Evolutionary conservation across 1,139 yeast genomes (phyloP).

Genomic region (Saccharomyces hybrid): DNA sequence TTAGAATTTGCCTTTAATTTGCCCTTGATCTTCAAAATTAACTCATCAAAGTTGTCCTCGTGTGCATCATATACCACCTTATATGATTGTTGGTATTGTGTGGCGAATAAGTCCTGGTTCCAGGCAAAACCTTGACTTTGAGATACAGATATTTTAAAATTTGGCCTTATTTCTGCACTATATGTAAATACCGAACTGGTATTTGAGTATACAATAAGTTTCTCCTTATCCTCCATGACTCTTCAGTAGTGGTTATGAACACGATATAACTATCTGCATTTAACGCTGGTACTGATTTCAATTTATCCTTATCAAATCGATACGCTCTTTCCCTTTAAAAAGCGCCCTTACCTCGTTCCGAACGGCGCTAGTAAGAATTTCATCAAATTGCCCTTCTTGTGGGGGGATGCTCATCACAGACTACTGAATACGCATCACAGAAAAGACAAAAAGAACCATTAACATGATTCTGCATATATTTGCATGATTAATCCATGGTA

Average conservation of each 20-base stretch:
- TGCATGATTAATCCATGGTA: background rate
- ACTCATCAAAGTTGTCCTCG: constrained; percentile 19
- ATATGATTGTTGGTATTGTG: constrained; percentile 29
- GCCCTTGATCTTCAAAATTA: constrained; percentile 5
- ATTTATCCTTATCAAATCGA: background rate
- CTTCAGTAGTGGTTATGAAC: background rate
- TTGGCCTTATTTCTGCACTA: constrained; percentile 7
- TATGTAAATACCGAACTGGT: constrained; percentile 8
- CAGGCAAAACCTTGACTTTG: constrained; percentile 29
- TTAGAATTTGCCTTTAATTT: constrained; percentile 4
- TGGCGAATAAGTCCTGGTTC: constrained; percentile 31
- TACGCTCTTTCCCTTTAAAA: background rate
- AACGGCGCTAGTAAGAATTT: background rate
- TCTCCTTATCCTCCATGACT: background rate
- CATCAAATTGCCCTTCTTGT: background rate
- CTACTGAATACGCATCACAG: background rate
- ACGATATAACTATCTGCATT: background rate
- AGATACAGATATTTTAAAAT: constrained; percentile 20
- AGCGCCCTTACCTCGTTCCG: background rate
- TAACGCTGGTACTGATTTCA: background rate
- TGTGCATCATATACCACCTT: constrained; percentile 28
- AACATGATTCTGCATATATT: background rate
- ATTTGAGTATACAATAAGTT: background rate
- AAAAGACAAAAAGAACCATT: background rate
- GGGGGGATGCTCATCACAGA: background rate